Percentiles rank a stretch among this genome's conserved stretches.
These are phyloP conservation scores for Penicillium antarcticum DNA, from an alignment of 495 filamentous ascomycete genomes.

Conservation along the genomic window DNA sequence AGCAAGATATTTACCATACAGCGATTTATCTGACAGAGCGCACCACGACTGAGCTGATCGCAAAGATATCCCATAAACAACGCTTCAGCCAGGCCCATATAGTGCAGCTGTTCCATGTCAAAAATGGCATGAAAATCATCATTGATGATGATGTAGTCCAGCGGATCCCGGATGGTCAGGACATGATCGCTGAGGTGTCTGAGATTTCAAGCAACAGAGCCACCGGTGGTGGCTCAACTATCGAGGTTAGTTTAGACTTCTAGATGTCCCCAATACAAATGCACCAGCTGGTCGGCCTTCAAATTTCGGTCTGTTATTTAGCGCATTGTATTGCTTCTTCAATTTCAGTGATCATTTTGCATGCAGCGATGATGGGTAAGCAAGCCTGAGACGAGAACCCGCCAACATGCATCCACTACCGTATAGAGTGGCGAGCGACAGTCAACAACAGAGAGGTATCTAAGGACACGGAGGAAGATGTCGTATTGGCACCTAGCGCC, in stretches of 20 bases:
- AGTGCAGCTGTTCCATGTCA: neutral
- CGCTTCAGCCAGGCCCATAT: neutral
- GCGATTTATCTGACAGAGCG: too few relatives aligned
- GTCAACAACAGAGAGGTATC: conserved; percentile 25
- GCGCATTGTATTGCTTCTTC: too few relatives aligned
- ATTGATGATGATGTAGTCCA: conserved; percentile 5
- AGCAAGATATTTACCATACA: too few relatives aligned
- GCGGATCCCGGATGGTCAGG: neutral
- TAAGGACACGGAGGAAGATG: conserved; percentile 28
- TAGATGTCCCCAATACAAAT: too few relatives aligned
- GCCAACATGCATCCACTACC: conserved; percentile 31
- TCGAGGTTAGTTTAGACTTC: too few relatives aligned
- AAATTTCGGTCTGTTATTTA: too few relatives aligned
- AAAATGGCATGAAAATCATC: neutral
- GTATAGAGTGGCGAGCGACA: conserved; percentile 31
- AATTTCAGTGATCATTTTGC: too few relatives aligned
- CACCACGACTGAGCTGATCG: too few relatives aligned
- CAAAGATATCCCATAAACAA: neutral
- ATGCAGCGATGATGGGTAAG: too few relatives aligned
- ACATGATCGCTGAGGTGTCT: neutral
- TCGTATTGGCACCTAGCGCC: conserved; percentile 17
- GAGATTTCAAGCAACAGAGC: neutral
- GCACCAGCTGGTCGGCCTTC: too few relatives aligned
- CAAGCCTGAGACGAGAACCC: conserved; percentile 24
- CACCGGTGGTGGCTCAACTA: too few relatives aligned